These are phyloP conservation scores for Plenodomus biglobosus DNA, from an alignment of 2,329 filamentous ascomycete genomes.

Conservation along the genomic window DNA sequence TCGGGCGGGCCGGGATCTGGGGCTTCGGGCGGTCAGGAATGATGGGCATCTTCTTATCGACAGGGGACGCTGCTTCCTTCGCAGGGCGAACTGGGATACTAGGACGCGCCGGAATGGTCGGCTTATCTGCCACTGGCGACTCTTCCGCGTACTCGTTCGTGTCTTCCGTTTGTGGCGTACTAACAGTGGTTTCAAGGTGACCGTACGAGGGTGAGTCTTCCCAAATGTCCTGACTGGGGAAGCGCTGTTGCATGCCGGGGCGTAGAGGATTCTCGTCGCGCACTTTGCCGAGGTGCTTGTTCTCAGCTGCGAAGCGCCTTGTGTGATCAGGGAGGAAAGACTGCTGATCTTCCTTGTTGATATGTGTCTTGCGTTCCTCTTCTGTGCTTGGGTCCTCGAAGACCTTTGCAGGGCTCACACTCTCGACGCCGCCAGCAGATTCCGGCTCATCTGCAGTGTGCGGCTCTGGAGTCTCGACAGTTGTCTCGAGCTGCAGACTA, in stretches of 20 bases:
- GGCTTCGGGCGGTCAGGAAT: slow-evolving; percentile 65
- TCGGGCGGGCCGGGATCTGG: slow-evolving; percentile 60
- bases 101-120: slow-evolving; percentile 33
- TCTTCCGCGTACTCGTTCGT: slow-evolving; percentile 44
- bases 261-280: slow-evolving; percentile 50
- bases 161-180: slow-evolving; percentile 54
- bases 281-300: slow-evolving; percentile 58
- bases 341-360: slow-evolving; percentile 46
- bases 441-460: slow-evolving; percentile 58
- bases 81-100: slow-evolving; percentile 40
- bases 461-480: slow-evolving; percentile 71
- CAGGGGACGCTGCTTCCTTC: slow-evolving; percentile 48
- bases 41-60: slow-evolving; percentile 54
- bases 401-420: slow-evolving; percentile 36
- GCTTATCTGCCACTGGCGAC: slow-evolving; percentile 33
- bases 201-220: slow-evolving; percentile 88
- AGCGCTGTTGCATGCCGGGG: slow-evolving; percentile 66
- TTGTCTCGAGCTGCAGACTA: slow-evolving; percentile 74
- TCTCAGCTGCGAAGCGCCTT: slow-evolving; percentile 58
- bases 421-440: slow-evolving; percentile 41
- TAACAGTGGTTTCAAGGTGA: slow-evolving; percentile 74
- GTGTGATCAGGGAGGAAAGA: slow-evolving; percentile 50
- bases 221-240: slow-evolving; percentile 92
- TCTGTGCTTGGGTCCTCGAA: slow-evolving; percentile 55
- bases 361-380: slow-evolving; percentile 50